Evolutionary conservation across 441 rosid species (phyloP).

Genomic region (Hura crepitans): DNA sequence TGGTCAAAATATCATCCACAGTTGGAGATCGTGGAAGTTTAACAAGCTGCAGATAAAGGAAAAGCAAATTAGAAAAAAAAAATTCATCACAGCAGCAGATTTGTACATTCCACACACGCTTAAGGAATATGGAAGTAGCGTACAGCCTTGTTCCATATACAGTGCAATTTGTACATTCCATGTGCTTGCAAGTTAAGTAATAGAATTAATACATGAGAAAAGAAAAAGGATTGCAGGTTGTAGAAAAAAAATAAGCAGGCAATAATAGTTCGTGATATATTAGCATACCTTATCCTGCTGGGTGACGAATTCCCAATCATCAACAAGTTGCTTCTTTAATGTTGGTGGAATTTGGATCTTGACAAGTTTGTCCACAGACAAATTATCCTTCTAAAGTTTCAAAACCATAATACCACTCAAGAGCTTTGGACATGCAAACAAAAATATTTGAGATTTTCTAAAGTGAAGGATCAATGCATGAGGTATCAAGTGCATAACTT

Average conservation of each 20-base stretch:
- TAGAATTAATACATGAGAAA: neutral
- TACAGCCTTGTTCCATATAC: neutral
- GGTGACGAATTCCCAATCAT: conserved; percentile 75
- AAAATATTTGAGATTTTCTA: neutral
- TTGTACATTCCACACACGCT: too few species aligned
- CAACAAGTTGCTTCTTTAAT: conserved; percentile 79
- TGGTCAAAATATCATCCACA: conserved; percentile 80
- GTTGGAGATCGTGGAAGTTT: conserved; percentile 88
- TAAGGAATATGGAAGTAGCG: neutral
- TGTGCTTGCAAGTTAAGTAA: neutral
- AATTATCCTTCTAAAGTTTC: conserved; percentile 58
- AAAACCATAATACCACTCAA: conserved; percentile 18
- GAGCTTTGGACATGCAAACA: neutral
- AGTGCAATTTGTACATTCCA: neutral
- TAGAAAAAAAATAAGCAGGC: too few species aligned
- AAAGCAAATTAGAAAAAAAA: conserved; percentile 7
- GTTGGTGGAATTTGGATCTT: conserved; percentile 85
- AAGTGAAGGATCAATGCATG: neutral
- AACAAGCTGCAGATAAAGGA: conserved; percentile 58
- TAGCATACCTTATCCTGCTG: conserved; percentile 73
- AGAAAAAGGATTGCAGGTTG: too few species aligned
- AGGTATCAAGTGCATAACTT: neutral
- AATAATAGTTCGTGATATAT: neutral
- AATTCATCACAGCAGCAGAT: neutral
- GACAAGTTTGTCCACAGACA: conserved; percentile 56